phyloP scores from a whole-genome alignment of 768 basidiomycete species.

The Pleurotus tuber-regium region DNA sequence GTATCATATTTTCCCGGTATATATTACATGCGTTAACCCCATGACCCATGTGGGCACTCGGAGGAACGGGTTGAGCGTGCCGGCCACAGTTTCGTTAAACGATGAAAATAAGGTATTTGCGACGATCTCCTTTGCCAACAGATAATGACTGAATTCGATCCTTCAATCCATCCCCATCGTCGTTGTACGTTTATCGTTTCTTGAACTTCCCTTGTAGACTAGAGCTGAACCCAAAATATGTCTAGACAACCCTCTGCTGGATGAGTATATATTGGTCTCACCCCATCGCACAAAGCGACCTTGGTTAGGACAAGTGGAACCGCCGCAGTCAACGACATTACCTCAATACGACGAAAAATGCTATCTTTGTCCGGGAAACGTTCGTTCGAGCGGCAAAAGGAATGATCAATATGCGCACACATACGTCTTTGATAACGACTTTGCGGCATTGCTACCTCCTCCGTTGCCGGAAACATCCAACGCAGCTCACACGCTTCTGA shows the following conservation, averaged over 20 bases:
- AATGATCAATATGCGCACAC: constrained; percentile 72
- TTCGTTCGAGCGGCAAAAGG: constrained; percentile 62
- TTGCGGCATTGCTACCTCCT: constrained; percentile 70
- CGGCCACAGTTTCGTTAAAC: not conserved
- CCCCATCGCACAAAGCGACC: constrained; percentile 90
- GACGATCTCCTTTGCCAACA: too few relatives aligned
- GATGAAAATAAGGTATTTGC: not conserved
- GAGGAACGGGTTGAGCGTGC: not conserved
- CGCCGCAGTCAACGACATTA: constrained; percentile 48
- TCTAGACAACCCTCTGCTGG: constrained; percentile 82
- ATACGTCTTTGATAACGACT: constrained; percentile 79
- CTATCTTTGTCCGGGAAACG: constrained; percentile 87
- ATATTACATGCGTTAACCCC: not conserved
- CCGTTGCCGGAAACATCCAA: constrained; percentile 53
- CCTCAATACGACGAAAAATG: constrained; percentile 70
- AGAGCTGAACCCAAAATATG: too few relatives aligned
- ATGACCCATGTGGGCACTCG: not conserved
- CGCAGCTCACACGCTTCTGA: constrained; percentile 58
- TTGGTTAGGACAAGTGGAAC: constrained; percentile 86
- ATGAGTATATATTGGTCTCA: constrained; percentile 78
- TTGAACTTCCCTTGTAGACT: too few relatives aligned
- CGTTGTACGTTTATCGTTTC: constrained; percentile 69
- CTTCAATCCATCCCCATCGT: constrained; percentile 65
- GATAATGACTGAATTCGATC: constrained; percentile 47
- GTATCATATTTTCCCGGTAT: not conserved